Base-by-base conservation (phyloP, 495 filamentous ascomycete species). In the Aspergillus biplanus region DNA sequence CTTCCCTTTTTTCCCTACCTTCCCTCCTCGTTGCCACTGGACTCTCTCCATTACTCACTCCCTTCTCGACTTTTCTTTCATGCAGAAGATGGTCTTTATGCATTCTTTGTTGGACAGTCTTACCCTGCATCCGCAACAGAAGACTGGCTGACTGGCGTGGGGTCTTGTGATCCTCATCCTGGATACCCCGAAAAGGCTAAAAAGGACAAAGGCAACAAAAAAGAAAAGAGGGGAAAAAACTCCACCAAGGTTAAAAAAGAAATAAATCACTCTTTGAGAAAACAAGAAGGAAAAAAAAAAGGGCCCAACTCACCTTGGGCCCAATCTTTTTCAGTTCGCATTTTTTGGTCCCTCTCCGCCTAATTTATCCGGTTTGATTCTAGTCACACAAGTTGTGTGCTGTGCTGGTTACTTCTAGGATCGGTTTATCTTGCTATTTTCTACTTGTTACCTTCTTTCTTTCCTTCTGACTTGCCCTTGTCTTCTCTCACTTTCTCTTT, bases 311-410 rank as follows among this genome's bases (percentile, higher is more conserved):
- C 39, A 44, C 11, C 21, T 11, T 13, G 50, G 18, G 50, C 50
- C 33, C 35, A 18, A 56, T 56, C 35, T 56, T 37, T 37, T 56
- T 37, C 39, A 50, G 47, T 50, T 50, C 47, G 27, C 53, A 56
- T 56, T 39, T 56, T 56, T 56, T 4, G 33, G 53, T 56, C 53
- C 53, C 33, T 56, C 53, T 39, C 53, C 53, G 50, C 27, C 12
- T 53, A 56, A 56, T 56, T 56, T 39, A 56, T 56, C 53, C 53
- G 32, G 27, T 37, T 37, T 37, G 53, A 34, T 56, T 37, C 34
- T 35, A 9, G 33, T 56, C 53, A 56, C 53, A 56, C 53, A 56
- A 39, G 33, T 32, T 56, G 53, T 8, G 50, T 56, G 33, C 47
- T 50, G 47, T n/a, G 11, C 47, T 50, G 47, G 16, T 44, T 34